These are phyloP conservation scores for Melastoma malabathricum DNA, from an alignment of 345 rosid genomes.

Conservation along the genomic window DNA sequence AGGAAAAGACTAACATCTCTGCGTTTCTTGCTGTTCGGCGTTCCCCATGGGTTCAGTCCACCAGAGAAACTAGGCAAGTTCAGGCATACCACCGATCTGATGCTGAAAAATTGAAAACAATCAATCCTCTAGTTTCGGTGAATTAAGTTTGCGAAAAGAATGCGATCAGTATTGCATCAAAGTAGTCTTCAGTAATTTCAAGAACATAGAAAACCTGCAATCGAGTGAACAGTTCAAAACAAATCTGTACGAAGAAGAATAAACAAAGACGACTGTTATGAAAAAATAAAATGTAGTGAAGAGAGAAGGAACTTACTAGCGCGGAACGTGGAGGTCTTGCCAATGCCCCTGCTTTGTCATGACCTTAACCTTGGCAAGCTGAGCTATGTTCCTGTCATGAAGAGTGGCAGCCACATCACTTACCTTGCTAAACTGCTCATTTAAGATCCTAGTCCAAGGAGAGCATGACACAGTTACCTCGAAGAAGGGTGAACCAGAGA, in stretches of 20 bases:
- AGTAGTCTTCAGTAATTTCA: too few relatives aligned
- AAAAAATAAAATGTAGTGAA: not conserved
- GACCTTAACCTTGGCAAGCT: constrained; percentile 70
- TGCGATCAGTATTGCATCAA: too few relatives aligned
- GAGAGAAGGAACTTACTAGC: constrained; percentile 24
- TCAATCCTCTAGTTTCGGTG: not conserved
- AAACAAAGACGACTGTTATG: too few relatives aligned
- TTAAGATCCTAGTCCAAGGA: too few relatives aligned
- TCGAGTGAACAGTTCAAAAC: too few relatives aligned
- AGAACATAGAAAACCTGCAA: too few relatives aligned
- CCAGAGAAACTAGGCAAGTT: constrained; percentile 95
- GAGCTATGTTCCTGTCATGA: constrained; percentile 57
- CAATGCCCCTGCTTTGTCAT: constrained; percentile 54
- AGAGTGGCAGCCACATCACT: too few relatives aligned
- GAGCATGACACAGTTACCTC: constrained; percentile 23
- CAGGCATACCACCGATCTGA: constrained; percentile 76
- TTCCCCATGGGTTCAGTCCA: constrained; percentile 91
- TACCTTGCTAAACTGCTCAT: too few relatives aligned
- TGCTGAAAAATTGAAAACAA: constrained; percentile 25
- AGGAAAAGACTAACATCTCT: constrained; percentile 26
- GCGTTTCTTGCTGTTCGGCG: constrained; percentile 37
- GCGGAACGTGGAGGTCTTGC: constrained; percentile 58
- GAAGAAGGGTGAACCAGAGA: constrained; percentile 62
- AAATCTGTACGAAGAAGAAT: too few relatives aligned
- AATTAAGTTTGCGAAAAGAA: too few relatives aligned